A percentile compares a stretch with the other conserved stretches of the same genome.
Evolutionary conservation across 768 basidiomycete genomes (phyloP).

Genomic region (Cystobasidium onofrii): DNA sequence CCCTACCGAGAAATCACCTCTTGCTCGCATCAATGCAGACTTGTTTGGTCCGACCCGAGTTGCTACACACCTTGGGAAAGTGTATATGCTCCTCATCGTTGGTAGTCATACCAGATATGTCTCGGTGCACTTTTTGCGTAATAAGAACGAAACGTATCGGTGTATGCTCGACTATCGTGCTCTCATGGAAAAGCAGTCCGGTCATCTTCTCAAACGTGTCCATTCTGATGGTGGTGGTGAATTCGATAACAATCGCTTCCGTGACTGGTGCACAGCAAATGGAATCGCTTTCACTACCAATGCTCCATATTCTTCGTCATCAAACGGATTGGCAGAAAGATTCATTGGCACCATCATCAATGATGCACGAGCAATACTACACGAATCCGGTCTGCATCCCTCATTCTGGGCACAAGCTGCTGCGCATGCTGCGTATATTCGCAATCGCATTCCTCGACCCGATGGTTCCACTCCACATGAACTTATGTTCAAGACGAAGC

Average conservation of each 20-base stretch:
- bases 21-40: constrained; percentile 12
- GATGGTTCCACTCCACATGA: background rate
- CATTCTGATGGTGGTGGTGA: constrained; percentile 17
- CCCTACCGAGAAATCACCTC: background rate
- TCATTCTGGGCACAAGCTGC: constrained; percentile 17
- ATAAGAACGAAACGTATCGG: background rate
- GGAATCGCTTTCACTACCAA: constrained; percentile 1
- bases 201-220: constrained; percentile 11
- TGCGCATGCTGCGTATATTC: constrained; percentile 3
- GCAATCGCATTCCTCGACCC: background rate
- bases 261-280: background rate
- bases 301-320: background rate
- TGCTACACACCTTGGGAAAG: background rate
- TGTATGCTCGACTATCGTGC: constrained; percentile 1
- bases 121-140: background rate
- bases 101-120: background rate
- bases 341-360: constrained; percentile 19
- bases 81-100: constrained; percentile 7
- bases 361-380: background rate
- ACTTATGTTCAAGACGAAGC: background rate
- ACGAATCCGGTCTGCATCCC: background rate
- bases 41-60: constrained; percentile 1
- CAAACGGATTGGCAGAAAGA: background rate
- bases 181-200: constrained; percentile 10
- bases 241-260: constrained; percentile 15